phyloP scores from a whole-genome alignment of 345 rosid species.

The Nasturtium officinale region DNA sequence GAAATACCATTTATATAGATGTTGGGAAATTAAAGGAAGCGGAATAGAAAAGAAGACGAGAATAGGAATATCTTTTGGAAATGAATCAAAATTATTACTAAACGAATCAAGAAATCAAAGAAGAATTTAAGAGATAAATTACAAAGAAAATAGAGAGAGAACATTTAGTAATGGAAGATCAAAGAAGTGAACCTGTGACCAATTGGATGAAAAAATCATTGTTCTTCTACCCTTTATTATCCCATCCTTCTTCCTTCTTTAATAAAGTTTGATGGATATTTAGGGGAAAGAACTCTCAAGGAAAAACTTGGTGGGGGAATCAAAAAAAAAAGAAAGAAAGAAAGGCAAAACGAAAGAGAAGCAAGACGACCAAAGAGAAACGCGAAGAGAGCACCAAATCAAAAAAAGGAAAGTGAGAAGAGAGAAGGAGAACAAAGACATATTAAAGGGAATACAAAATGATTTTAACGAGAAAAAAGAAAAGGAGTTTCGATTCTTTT shows the following conservation, averaged over 20 bases:
- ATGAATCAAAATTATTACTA: constrained; percentile 42
- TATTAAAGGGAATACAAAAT: constrained; percentile 29
- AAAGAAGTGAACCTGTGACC: constrained; percentile 70
- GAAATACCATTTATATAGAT: constrained; percentile 38
- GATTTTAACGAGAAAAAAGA: constrained; percentile 31
- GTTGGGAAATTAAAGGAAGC: constrained; percentile 37
- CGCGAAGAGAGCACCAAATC: constrained; percentile 37
- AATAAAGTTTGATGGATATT: constrained; percentile 67
- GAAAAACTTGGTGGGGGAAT: constrained; percentile 71
- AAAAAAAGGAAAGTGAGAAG: constrained; percentile 43
- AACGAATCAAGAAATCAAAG: constrained; percentile 32
- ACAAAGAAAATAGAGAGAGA: constrained; percentile 30
- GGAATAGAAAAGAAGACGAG: constrained; percentile 54
- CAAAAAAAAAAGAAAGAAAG: constrained; percentile 37
- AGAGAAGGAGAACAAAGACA: constrained; percentile 41
- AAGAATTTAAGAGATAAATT: constrained; percentile 29
- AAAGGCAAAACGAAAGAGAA: constrained; percentile 50
- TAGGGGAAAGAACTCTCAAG: constrained; percentile 45
- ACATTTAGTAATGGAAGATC: constrained; percentile 37
- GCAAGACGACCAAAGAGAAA: constrained; percentile 39
- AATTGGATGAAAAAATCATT: constrained; percentile 79
- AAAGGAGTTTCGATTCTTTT: constrained; percentile 38
- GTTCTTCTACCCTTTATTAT: constrained; percentile 44
- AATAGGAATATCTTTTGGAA: constrained; percentile 62
- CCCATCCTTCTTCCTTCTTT: constrained; percentile 48